These are phyloP conservation scores for Auriscalpium microsporum DNA, from an alignment of 768 basidiomycete species.

Conservation along the genomic window DNA sequence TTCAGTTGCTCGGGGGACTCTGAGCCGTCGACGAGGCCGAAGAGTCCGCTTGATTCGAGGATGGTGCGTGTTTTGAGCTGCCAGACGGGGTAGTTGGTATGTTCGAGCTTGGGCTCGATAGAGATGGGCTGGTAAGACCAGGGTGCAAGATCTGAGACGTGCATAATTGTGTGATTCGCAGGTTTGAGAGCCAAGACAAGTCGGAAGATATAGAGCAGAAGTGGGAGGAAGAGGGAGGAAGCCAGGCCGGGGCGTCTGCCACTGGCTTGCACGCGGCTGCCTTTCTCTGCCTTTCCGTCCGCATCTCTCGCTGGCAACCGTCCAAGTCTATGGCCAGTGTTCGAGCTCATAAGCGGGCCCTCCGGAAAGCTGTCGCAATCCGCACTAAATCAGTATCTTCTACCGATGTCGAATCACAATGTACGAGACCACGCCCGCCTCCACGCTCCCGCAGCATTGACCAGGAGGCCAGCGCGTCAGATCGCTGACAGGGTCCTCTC, in stretches of 20 bases:
- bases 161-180: too few relatives aligned
- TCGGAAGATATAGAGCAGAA: too few relatives aligned
- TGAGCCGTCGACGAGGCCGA: slow-evolving; percentile 5
- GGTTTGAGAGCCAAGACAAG: too few relatives aligned
- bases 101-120: slow-evolving; percentile 10
- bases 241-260: too few relatives aligned
- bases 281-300: too few relatives aligned
- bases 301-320: too few relatives aligned
- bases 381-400: slow-evolving; percentile 27
- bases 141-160: too few relatives aligned
- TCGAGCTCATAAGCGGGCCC: slow-evolving; percentile 39
- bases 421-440: slow-evolving; percentile 26
- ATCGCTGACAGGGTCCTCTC: slow-evolving; percentile 41
- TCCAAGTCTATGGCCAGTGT: not conserved
- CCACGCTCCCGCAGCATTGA: slow-evolving; percentile 3
- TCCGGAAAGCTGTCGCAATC: slow-evolving; percentile 43
- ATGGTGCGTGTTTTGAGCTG: not conserved
- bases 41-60: slow-evolving; percentile 8
- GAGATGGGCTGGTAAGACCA: not conserved
- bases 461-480: slow-evolving; percentile 30
- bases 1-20: not conserved
- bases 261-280: too few relatives aligned
- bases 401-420: slow-evolving; percentile 52
- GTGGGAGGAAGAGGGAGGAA: too few relatives aligned
- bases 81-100: slow-evolving; percentile 9